Percentiles rank a stretch among this genome's conserved stretches.
phyloP scores from a whole-genome alignment of 495 filamentous ascomycete species.

The Xylaria acuta region DNA sequence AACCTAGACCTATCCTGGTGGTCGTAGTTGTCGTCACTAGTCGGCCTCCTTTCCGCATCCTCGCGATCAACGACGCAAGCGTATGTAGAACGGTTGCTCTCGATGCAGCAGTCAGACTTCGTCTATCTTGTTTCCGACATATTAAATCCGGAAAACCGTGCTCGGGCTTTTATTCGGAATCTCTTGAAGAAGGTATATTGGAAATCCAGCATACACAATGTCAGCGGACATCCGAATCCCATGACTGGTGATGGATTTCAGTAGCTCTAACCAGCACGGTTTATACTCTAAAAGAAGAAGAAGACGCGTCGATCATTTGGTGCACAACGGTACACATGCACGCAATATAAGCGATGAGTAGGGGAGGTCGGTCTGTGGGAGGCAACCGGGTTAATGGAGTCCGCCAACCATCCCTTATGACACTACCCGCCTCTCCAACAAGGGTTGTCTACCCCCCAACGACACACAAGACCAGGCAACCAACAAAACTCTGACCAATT shows the following conservation, averaged over 20 bases:
- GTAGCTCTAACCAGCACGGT: not conserved
- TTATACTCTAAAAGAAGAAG: not conserved
- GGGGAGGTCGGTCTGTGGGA: not conserved
- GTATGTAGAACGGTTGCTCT: not conserved
- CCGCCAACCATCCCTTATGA: constrained; percentile 6
- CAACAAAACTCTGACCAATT: not conserved
- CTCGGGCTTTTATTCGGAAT: not conserved
- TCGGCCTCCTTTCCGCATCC: not conserved
- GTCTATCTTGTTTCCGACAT: not conserved
- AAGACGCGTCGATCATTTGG: not conserved
- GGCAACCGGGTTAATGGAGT: constrained; percentile 21
- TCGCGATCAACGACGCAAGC: not conserved
- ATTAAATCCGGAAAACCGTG: not conserved
- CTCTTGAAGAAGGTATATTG: not conserved
- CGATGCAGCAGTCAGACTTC: not conserved
- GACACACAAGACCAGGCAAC: not conserved
- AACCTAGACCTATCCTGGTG: not conserved
- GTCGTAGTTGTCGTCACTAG: not conserved
- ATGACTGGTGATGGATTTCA: not conserved
- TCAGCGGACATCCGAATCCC: too few species aligned
- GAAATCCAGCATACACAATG: not conserved
- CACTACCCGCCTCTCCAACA: not conserved
- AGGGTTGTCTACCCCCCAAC: not conserved
- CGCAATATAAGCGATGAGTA: not conserved
- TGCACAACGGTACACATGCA: not conserved